Evolutionary conservation across 257 asterid genomes (phyloP).

Genomic region (Gardenia jasminoides): DNA sequence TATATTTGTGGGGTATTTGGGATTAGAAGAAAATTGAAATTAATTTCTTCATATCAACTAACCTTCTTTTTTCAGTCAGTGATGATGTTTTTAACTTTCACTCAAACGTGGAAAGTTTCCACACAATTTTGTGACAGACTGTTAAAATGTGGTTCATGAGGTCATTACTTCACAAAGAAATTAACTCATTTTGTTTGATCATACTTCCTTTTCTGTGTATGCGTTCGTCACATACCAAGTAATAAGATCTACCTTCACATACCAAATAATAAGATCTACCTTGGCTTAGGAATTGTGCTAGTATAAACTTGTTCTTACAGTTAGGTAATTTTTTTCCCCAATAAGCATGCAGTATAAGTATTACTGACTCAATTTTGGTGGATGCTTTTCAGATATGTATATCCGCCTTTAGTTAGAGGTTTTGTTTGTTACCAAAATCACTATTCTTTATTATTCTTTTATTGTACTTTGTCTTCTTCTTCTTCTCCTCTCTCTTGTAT

Average conservation of each 20-base stretch:
- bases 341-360: neutral
- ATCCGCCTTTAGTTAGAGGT: neutral
- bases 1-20: neutral
- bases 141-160: neutral
- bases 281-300: too few relatives aligned
- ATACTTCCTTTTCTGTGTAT: neutral
- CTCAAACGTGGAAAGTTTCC: neutral
- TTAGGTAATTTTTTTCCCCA: too few relatives aligned
- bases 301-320: neutral
- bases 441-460: too few relatives aligned
- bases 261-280: neutral
- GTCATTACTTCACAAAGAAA: neutral
- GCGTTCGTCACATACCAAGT: neutral
- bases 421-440: neutral
- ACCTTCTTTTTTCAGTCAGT: neutral
- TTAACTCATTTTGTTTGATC: neutral
- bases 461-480: neutral
- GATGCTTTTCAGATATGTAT: neutral
- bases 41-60: neutral
- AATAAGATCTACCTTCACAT: neutral
- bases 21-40: neutral
- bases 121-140: neutral
- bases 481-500: neutral
- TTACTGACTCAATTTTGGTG: neutral
- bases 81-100: neutral